A percentile compares a stretch with the other conserved stretches of the same genome.
These are phyloP conservation scores for Pichia eremophila DNA, from an alignment of 805 yeast genomes.

Conservation along the genomic window DNA sequence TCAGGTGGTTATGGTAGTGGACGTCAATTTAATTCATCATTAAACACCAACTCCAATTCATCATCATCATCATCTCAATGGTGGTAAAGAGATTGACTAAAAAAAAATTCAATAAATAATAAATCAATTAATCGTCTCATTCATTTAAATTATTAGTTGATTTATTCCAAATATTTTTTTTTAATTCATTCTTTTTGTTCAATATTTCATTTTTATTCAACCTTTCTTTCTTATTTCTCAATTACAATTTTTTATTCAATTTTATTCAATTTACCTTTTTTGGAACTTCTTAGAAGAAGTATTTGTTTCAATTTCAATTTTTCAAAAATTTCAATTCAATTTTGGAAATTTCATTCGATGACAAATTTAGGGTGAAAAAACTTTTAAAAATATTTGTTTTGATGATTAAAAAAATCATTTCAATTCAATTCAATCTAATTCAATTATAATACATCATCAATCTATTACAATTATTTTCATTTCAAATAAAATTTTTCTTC, in stretches of 20 bases:
- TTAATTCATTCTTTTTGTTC: neutral
- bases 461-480: neutral
- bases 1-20: conserved; percentile 26
- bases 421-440: too few species aligned
- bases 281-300: conserved; percentile 11
- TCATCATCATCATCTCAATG: conserved; percentile 21
- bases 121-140: neutral
- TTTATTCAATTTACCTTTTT: conserved; percentile 2
- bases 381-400: neutral
- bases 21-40: neutral
- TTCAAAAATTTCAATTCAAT: neutral
- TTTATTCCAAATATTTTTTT: neutral
- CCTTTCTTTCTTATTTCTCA: neutral
- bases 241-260: neutral
- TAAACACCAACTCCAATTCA: neutral
- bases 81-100: conserved; percentile 19
- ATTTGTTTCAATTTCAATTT: neutral
- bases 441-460: neutral
- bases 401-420: neutral
- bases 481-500: neutral
- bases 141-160: neutral
- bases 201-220: neutral
- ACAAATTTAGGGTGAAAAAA: conserved; percentile 2
- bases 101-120: neutral
- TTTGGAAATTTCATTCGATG: neutral